A percentile compares a stretch with the other conserved stretches of the same genome.
Evolutionary conservation across 148 eudicot species (phyloP).

Genomic region (Camellia sinensis): DNA sequence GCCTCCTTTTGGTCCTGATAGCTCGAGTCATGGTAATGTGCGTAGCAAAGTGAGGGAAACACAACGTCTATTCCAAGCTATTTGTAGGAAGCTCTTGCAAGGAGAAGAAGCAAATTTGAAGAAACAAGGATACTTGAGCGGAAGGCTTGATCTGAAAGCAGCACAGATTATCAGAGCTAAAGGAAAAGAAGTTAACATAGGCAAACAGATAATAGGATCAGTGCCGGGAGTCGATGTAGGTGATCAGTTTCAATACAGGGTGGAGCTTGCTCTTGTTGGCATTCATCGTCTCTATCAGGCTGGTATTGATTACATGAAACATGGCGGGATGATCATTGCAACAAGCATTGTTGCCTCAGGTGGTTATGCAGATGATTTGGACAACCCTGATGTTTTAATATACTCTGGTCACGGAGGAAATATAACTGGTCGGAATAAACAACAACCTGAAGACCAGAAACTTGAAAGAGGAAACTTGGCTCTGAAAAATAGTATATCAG

Average conservation of each 20-base stretch:
- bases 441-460: constrained; percentile 73
- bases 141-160: constrained; percentile 52
- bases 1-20: constrained; percentile 46
- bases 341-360: constrained; percentile 81
- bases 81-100: constrained; percentile 72
- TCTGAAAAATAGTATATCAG: constrained; percentile 53
- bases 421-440: constrained; percentile 32
- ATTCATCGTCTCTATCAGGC: constrained; percentile 67
- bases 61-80: constrained; percentile 53
- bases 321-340: constrained; percentile 32
- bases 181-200: constrained; percentile 54
- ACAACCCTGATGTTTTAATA: constrained; percentile 53
- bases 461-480: constrained; percentile 85
- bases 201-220: constrained; percentile 37
- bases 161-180: constrained; percentile 43
- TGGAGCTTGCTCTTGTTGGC: constrained; percentile 78
- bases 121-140: constrained; percentile 22
- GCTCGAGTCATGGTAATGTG: constrained; percentile 38
- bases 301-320: constrained; percentile 54
- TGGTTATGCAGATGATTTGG: constrained; percentile 64
- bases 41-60: constrained; percentile 69
- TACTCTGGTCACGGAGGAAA: constrained; percentile 84
- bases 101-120: constrained; percentile 44
- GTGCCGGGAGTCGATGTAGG: constrained; percentile 94
- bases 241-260: constrained; percentile 74